Base-by-base conservation (phyloP, 108 stramenopile genomes). In the Thalassiosira profunda region DNA sequence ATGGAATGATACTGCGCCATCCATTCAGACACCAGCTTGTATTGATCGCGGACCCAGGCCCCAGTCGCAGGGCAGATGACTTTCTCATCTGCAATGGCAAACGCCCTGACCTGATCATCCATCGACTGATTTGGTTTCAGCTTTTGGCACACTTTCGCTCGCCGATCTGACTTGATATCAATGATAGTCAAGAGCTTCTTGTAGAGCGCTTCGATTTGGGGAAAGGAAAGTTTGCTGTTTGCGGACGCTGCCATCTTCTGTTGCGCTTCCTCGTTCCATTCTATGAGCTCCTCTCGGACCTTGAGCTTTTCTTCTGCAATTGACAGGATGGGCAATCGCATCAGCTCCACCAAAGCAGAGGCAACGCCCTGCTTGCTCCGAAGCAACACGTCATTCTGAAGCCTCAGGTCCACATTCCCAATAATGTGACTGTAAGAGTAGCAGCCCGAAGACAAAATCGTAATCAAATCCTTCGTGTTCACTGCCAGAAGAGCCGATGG, bases 271-370 rank as follows among this genome's bases (percentile, higher is more conserved):
- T 46, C 45, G 47, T 72, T 58, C 92, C 92, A 93, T n/a, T 66
- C 40, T 33, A 90, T 52, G 20, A 91, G 46, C 42, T 86, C 86
- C 4, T 67, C 41, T 21, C 88, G 72, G 31, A 83, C 37, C 24
- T 69, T 56, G 11, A 93, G 37, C 70, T 76, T 82, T 57, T 93
- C 92, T 73, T 93, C 92, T 1, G 65, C 67, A 8, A 85, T 25
- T 8, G 88, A 86, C 26, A 93, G 45, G 18, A 87, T 56, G 14
- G 84, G 82, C 30, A 82, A 24, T 20, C 55, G 58, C 15, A 18
- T 55, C 26, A 89, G 72, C 49, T 85, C 61, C 15, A 48, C 58
- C 9, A 86, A 57, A 9, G 67, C 67, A 14, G 58, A 40, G 41
- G 52, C 26, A 25, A 79, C 57, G 24, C 73, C 73, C 63, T 68